These are phyloP conservation scores for Neofusicoccum umdonicola DNA, from an alignment of 2,329 filamentous ascomycete genomes.

Conservation along the genomic window DNA sequence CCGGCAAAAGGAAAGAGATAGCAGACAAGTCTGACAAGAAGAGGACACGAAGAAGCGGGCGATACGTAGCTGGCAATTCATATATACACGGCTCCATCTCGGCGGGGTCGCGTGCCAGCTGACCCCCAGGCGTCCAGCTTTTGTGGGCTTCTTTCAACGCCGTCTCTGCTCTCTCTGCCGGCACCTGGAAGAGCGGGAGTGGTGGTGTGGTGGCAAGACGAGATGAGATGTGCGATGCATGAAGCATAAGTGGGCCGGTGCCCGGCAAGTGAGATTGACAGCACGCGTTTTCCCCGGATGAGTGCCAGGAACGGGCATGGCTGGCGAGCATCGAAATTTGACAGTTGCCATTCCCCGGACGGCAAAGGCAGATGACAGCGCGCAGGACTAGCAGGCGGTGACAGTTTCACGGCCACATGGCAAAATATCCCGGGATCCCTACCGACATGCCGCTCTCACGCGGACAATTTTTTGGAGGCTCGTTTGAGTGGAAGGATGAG, in stretches of 20 bases:
- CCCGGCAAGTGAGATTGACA: background rate
- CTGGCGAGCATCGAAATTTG: slow-evolving; percentile 13
- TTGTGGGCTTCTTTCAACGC: background rate
- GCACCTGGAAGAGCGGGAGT: background rate
- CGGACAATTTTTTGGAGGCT: slow-evolving; percentile 3
- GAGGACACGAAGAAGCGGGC: background rate
- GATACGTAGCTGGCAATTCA: background rate
- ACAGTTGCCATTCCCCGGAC: background rate
- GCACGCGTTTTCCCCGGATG: slow-evolving; percentile 7
- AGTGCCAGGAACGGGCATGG: background rate
- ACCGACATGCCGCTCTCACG: background rate
- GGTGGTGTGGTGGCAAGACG: background rate
- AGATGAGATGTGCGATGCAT: slow-evolving; percentile 4
- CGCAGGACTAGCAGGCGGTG: background rate
- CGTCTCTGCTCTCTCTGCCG: background rate
- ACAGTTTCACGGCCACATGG: slow-evolving; percentile 13
- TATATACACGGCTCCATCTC: background rate
- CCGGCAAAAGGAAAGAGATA: background rate
- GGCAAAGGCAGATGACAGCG: background rate
- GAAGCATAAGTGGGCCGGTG: slow-evolving; percentile 7
- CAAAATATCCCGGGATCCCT: background rate
- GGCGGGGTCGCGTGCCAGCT: background rate
- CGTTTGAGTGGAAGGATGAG: background rate
- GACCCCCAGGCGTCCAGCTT: background rate
- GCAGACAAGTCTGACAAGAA: background rate